phyloP scores from a whole-genome alignment of 768 basidiomycete species.

The Podaxis sp. region DNA sequence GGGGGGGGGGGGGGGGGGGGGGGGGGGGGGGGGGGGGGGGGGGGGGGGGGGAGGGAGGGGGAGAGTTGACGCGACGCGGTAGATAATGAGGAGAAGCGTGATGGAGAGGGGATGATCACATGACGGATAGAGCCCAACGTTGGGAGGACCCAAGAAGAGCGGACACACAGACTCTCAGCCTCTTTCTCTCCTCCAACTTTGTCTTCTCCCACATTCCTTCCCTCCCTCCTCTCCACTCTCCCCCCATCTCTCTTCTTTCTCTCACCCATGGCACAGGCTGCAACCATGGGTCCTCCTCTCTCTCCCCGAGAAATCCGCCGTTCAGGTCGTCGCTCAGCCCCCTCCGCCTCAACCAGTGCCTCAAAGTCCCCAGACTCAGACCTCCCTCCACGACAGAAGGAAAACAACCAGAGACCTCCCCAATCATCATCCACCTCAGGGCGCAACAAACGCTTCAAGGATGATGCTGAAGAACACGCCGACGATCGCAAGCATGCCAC shows the following conservation, averaged over 20 bases:
- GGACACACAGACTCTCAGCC: conserved; percentile 9
- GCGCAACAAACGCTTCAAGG: conserved; percentile 65
- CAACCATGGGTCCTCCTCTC: conserved; percentile 74
- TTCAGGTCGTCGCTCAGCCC: conserved; percentile 72
- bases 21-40: no score
- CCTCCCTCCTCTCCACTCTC: neutral
- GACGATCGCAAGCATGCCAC: conserved; percentile 53
- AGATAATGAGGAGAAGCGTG: neutral
- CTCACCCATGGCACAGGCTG: conserved; percentile 57
- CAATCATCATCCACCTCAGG: conserved; percentile 37
- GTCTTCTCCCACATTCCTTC: no score
- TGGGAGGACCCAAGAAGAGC: neutral
- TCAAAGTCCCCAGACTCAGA: conserved; percentile 77
- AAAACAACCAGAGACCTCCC: conserved; percentile 40
- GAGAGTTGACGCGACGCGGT: neutral
- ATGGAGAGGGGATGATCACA: conserved; percentile 15
- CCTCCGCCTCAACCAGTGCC: conserved; percentile 62
- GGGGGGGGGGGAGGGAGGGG: neutral
- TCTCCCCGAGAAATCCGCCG: conserved; percentile 78
- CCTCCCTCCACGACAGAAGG: conserved; percentile 53
- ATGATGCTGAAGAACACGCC: conserved; percentile 65
- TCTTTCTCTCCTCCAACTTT: conserved; percentile 17
- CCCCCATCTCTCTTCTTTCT: neutral
- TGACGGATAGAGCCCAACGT: neutral
- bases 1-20: no score